phyloP scores from a whole-genome alignment of 805 yeast genomes.

The Yarrowia keelungensis region DNA sequence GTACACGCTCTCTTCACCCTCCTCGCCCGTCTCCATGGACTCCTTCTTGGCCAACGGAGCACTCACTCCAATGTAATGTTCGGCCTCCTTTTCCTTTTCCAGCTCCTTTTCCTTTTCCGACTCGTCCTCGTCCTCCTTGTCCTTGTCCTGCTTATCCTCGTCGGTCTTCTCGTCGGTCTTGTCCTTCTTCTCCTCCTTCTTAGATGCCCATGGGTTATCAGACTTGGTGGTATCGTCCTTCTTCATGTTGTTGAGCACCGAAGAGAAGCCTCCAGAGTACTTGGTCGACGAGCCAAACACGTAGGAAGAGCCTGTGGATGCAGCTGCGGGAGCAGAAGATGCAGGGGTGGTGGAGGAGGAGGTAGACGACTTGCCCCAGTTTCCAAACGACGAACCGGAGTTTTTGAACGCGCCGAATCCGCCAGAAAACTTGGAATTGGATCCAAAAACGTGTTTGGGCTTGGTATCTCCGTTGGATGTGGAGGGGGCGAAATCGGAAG shows the following conservation, averaged over 20 bases:
- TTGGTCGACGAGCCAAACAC: slow-evolving; percentile 36
- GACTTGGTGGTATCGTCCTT: slow-evolving; percentile 58
- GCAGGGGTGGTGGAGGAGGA: slow-evolving; percentile 17
- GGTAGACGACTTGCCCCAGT: slow-evolving; percentile 20
- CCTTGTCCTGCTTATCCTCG: slow-evolving; percentile 39
- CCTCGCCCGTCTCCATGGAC: slow-evolving; percentile 84
- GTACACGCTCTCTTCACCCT: slow-evolving; percentile 73
- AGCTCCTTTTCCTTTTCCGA: slow-evolving; percentile 44
- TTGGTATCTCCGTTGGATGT: neutral
- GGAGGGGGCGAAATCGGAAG: neutral
- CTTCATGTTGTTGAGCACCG: slow-evolving; percentile 25
- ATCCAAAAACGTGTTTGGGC: slow-evolving; percentile 50
- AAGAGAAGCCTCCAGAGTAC: slow-evolving; percentile 36
- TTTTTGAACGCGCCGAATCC: slow-evolving; percentile 45
- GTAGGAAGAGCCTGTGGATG: neutral
- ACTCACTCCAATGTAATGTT: slow-evolving; percentile 48
- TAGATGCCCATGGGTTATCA: slow-evolving; percentile 53
- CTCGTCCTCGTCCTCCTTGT: slow-evolving; percentile 42
- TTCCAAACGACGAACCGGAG: neutral
- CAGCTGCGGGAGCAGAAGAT: slow-evolving; percentile 10
- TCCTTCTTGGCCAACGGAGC: slow-evolving; percentile 47
- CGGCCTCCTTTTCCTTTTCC: slow-evolving; percentile 46
- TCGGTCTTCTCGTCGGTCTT: slow-evolving; percentile 44
- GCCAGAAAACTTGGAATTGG: slow-evolving; percentile 40
- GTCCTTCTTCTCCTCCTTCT: slow-evolving; percentile 39